phyloP scores from a whole-genome alignment of 1,284 basidiomycete genomes.

The Puccinia coronata region DNA sequence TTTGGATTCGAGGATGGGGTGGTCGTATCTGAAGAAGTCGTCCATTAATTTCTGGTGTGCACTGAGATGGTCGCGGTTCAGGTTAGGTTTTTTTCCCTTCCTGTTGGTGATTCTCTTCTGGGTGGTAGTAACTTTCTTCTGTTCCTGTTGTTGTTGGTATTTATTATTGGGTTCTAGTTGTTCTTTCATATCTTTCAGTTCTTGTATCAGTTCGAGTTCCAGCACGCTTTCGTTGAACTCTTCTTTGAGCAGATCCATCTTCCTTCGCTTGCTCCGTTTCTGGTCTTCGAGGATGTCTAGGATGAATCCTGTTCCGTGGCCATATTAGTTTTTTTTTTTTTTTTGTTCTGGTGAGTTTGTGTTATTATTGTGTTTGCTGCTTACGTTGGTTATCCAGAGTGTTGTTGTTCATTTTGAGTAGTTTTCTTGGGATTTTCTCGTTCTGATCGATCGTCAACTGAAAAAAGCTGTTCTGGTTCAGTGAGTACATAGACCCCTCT shows the following conservation, averaged over 20 bases:
- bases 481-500: too few relatives aligned
- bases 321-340: too few relatives aligned
- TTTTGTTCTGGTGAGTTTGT: too few relatives aligned
- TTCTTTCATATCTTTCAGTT: background rate
- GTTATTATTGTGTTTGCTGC: background rate
- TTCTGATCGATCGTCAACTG: too few relatives aligned
- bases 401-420: background rate
- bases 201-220: conserved; percentile 11
- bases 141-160: background rate
- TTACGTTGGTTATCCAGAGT: background rate
- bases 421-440: background rate
- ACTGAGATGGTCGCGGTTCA: conserved; percentile 16
- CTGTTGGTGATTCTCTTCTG: too few relatives aligned
- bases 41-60: conserved; percentile 15
- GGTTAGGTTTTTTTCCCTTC: conserved; percentile 18
- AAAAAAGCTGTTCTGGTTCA: too few relatives aligned
- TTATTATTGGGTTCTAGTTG: background rate
- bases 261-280: conserved; percentile 6
- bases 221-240: background rate
- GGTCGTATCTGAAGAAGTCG: conserved; percentile 6
- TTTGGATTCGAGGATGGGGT: background rate
- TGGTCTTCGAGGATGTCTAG: conserved; percentile 8
- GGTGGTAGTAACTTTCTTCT: background rate
- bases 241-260: background rate
- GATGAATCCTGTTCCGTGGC: background rate